Evolutionary conservation across 306 rosid species (phyloP).

Genomic region (barrel medic (Medicago truncatula)): MtrunA17r5.0-ANR NC_053049.1:46178001-46178500

Average conservation of each 20-base stretch:
- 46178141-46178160: conserved; percentile 17
- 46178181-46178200: conserved; percentile 8
- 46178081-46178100: conserved; percentile 30
- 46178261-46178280: neutral
- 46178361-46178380: neutral
- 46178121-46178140: neutral
- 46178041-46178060: conserved; percentile 94
- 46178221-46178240: conserved; percentile 12
- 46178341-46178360: neutral
- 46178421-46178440: neutral
- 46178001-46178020: conserved; percentile 87
- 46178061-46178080: conserved; percentile 6
- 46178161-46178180: neutral
- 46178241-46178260: neutral
- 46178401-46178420: neutral
- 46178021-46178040: conserved; percentile 85
- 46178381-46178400: neutral
- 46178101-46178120: conserved; percentile 20
- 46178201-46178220: conserved; percentile 23
- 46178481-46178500: neutral
- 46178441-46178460: neutral
- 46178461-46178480: neutral
- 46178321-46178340: conserved; percentile 2
- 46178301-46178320: neutral
- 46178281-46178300: neutral